Evolutionary conservation across 768 basidiomycete genomes (phyloP), one percentile per base, ranked within the genome.

Genomic region (Leccinum boreale): DNA sequence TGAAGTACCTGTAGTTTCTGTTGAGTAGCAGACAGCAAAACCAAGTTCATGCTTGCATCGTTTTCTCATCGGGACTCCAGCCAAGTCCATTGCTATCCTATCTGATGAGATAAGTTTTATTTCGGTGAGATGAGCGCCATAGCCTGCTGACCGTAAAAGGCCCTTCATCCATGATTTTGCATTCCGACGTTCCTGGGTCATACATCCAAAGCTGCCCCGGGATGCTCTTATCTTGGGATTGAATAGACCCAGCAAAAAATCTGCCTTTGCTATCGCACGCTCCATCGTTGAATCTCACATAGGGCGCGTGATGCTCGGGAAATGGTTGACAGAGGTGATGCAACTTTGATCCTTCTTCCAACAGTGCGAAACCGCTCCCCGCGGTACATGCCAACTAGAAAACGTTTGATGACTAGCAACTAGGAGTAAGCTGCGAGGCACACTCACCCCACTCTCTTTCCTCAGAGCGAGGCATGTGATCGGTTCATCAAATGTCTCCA

Each of bases 241-340:
- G 79, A 51, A 87, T 67, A 0, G 86, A 84, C n/a, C 86, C 87
- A 23, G 85, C 83, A 62, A 87, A 81, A 67, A 83, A 87, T 44
- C 85, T 79, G 6, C 87, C 87, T 62, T 78, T 73, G 57, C 73
- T 78, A 64, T 87, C 86, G 65, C 87, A 89, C 3, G 77, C 85
- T 35, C 86, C 87, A 63, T 88, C 87, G 71, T 89, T 87, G 73
- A 89, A 86, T 45, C 87, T 79, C 28, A 79, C 81, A 60, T 80
- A 73, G 3, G 74, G 69, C 11, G 64, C 62, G 36, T 81, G 73
- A 23, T 74, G 66, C 10, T 67, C 61, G n/a, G 78, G 71, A 7
- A 88, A 64, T 12, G 87, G 85, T 69, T 78, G 70, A 56, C 71
- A 74, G 58, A 89, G 67, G 69, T 86, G 83, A 35, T 70, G 72